Percentiles rank a stretch among this genome's conserved stretches.
phyloP scores from a whole-genome alignment of 805 yeast species.

The Blastobotrys attinorum region DNA sequence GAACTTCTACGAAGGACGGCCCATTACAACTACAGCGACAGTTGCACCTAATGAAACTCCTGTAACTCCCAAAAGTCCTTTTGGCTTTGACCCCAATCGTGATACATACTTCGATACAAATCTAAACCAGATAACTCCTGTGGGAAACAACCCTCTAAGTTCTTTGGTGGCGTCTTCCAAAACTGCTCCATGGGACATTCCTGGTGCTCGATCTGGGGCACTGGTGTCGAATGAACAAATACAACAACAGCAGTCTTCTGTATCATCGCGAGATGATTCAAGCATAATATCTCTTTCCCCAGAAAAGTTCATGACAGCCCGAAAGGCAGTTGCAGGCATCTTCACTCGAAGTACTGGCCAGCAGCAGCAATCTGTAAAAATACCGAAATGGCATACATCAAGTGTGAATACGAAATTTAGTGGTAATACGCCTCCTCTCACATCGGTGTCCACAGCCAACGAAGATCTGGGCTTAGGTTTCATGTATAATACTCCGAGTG shows the following conservation, averaged over 20 bases:
- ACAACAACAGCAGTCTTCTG: constrained; percentile 11
- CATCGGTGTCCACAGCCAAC: too few species aligned
- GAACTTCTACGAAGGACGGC: neutral
- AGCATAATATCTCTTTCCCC: constrained; percentile 39
- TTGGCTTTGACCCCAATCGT: constrained; percentile 8
- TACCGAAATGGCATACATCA: neutral
- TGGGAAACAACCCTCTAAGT: too few species aligned
- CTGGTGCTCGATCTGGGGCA: constrained; percentile 1
- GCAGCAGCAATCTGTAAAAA: neutral
- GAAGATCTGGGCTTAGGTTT: neutral
- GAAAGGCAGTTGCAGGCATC: constrained; percentile 8
- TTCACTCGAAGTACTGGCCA: constrained; percentile 1
- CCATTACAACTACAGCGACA: neutral
- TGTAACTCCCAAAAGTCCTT: constrained; percentile 11
- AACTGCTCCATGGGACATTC: constrained; percentile 8
- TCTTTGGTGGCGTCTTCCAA: neutral
- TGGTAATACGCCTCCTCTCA: neutral
- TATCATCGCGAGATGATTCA: constrained; percentile 31
- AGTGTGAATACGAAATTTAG: too few species aligned
- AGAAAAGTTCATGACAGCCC: constrained; percentile 12
- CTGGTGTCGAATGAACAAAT: too few species aligned
- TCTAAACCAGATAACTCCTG: neutral
- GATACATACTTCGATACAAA: constrained; percentile 9
- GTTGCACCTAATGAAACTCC: too few species aligned
- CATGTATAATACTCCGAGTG: constrained; percentile 2